Evolutionary conservation across 202 grass and related monocot genomes (phyloP).

Genomic region (Elaeis oleifera): DNA sequence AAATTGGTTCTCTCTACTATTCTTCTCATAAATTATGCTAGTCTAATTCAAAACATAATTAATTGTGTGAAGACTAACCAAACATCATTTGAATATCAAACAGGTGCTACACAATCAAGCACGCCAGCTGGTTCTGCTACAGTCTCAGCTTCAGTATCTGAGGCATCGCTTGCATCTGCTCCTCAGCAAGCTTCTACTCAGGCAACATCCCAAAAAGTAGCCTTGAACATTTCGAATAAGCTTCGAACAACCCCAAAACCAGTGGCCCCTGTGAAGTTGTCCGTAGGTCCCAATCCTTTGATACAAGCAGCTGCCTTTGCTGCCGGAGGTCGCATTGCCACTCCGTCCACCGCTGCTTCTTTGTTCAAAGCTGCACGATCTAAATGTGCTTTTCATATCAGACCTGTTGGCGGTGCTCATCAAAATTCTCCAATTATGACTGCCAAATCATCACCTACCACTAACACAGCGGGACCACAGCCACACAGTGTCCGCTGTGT

Average conservation of each 20-base stretch:
- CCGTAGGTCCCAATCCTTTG: constrained; percentile 40
- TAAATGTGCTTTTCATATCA: constrained; percentile 65
- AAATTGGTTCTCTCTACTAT: no score
- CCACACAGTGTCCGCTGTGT: constrained; percentile 12
- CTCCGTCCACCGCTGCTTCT: constrained; percentile 37
- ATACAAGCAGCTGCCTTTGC: constrained; percentile 88
- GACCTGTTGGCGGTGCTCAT: constrained; percentile 37
- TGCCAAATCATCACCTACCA: constrained; percentile 28
- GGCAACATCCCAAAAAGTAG: constrained; percentile 28
- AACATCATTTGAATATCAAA: neutral
- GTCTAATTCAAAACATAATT: neutral
- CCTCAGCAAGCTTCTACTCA: constrained; percentile 38
- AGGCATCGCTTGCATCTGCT: constrained; percentile 4
- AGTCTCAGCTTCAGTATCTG: constrained; percentile 2
- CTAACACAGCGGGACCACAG: constrained; percentile 31
- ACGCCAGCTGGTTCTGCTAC: constrained; percentile 1
- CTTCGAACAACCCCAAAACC: constrained; percentile 34
- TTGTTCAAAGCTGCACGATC: constrained; percentile 73
- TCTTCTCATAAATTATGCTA: no score
- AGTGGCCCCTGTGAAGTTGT: constrained; percentile 15
- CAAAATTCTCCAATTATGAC: constrained; percentile 32
- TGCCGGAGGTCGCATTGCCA: constrained; percentile 81
- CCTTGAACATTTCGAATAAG: constrained; percentile 38
- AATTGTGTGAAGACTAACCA: neutral
- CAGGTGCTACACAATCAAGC: constrained; percentile 11